Percentiles rank a stretch among this genome's conserved stretches.
Conservation (phyloP, 257 asterid genomes). For the Nicotiana paniculata region DNA sequence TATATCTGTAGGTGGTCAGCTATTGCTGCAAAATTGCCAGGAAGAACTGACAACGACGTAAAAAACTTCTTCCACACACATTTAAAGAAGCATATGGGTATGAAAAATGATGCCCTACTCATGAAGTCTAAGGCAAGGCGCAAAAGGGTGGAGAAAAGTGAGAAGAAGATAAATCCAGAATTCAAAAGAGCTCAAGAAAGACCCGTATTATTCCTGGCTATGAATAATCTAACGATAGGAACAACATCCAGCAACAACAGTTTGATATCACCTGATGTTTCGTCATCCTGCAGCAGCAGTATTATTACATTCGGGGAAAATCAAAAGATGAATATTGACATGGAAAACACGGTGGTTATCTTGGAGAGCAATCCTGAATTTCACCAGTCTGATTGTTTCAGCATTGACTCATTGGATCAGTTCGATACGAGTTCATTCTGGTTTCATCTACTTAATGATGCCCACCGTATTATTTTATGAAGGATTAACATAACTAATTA, state of each 20-base stretch:
- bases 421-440: background rate
- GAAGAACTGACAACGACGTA: conserved; percentile 9
- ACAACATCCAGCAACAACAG: background rate
- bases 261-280: background rate
- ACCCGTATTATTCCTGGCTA: background rate
- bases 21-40: background rate
- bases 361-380: background rate
- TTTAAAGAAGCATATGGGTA: background rate
- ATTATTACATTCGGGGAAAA: background rate
- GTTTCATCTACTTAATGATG: background rate
- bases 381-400: background rate
- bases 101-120: background rate
- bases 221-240: background rate
- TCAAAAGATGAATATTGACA: background rate
- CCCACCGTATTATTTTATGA: background rate
- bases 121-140: background rate
- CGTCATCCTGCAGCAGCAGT: background rate
- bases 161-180: no score
- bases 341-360: background rate
- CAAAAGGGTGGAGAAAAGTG: background rate
- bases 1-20: background rate
- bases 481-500: background rate
- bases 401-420: background rate
- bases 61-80: conserved; percentile 10
- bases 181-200: background rate